These are phyloP conservation scores for Ocimum tenuiflorum DNA, from an alignment of 257 asterid genomes.

Conservation along the genomic window DNA sequence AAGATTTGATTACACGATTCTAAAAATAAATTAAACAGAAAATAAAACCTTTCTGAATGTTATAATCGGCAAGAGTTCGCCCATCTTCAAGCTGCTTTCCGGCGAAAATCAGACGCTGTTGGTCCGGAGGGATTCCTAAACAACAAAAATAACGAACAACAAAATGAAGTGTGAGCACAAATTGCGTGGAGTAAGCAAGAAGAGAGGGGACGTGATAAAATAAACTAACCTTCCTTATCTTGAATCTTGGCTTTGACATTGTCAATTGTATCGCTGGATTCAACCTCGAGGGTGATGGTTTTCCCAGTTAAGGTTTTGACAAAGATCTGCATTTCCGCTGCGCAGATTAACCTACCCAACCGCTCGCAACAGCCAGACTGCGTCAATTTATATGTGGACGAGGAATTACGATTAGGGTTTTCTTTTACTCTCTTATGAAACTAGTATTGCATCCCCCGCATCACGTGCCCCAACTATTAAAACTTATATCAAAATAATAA, in stretches of 20 bases:
- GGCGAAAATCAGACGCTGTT: too few relatives aligned
- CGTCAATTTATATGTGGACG: slow-evolving; percentile 5
- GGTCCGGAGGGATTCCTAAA: too few relatives aligned
- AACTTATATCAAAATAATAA: too few relatives aligned
- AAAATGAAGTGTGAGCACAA: background rate
- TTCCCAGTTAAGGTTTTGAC: slow-evolving; percentile 37
- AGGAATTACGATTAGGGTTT: slow-evolving; percentile 20
- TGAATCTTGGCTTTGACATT: too few relatives aligned
- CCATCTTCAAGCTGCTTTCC: too few relatives aligned
- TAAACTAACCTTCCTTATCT: slow-evolving; percentile 28
- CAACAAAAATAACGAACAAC: background rate
- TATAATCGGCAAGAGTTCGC: too few relatives aligned
- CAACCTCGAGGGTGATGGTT: slow-evolving; percentile 35
- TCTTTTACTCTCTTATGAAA: too few relatives aligned
- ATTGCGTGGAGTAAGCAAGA: background rate
- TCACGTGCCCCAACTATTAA: too few relatives aligned
- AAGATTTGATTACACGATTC: too few relatives aligned
- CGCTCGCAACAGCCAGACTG: background rate
- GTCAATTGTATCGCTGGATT: slow-evolving; percentile 31
- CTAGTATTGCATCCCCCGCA: too few relatives aligned
- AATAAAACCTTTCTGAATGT: slow-evolving; percentile 42
- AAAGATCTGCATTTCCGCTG: slow-evolving; percentile 31
- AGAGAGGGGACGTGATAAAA: background rate
- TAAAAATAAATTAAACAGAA: background rate
- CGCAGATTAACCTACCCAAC: background rate